Evolutionary conservation across 2,329 filamentous ascomycete species (phyloP), one percentile per base, ranked within the genome.

Genomic region (Trichophyton benhamiae): DNA sequence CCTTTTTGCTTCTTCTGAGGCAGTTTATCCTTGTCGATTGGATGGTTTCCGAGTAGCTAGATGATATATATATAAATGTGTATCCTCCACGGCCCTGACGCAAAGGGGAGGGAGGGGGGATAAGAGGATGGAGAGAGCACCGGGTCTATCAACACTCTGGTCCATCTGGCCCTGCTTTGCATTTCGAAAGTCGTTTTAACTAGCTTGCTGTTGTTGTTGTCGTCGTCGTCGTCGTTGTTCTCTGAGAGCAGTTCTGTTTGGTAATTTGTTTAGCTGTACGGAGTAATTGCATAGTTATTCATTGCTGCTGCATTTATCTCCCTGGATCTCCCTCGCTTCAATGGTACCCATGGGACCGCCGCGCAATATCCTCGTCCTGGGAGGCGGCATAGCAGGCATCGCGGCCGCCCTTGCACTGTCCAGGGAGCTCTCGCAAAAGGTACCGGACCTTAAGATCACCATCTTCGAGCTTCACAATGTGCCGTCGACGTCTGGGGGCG

Each of bases 401-500:
- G 65, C 65, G n/a, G 58, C 61, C 20, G 65, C 65, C 25, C 61
- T 67, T 20, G 64, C 64, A 3, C 61, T 67, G 3, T 67, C 65
- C 6, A 65, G 64, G 60, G 57, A 63, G 36, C 62, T 66, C 49
- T 41, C 63, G 13, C 63, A 64, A 6, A 20, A 65, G 3, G 52
- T 64, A n/a, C 62, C 64, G 2, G 63, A 63, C 20, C 48, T 67
- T 20, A 64, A 60, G 60, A 76, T 76, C 63, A 73, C 67, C 1
- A 63, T 76, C 22, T 76, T 70, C 61, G 76, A 77, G 64, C 70
- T 75, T 22, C 71, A 75, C 61, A 69, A 73, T 15, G 65, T 75
- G 6, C 70, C 75, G 5, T 74, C 75, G 0, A 77, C 75, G 3
- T 73, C 74, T 11, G 76, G 76, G 7, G 76, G 76, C 8, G 75